These are phyloP conservation scores for Didymellaceae sp. DNA, from an alignment of 2,329 filamentous ascomycete genomes.

Conservation along the genomic window DNA sequence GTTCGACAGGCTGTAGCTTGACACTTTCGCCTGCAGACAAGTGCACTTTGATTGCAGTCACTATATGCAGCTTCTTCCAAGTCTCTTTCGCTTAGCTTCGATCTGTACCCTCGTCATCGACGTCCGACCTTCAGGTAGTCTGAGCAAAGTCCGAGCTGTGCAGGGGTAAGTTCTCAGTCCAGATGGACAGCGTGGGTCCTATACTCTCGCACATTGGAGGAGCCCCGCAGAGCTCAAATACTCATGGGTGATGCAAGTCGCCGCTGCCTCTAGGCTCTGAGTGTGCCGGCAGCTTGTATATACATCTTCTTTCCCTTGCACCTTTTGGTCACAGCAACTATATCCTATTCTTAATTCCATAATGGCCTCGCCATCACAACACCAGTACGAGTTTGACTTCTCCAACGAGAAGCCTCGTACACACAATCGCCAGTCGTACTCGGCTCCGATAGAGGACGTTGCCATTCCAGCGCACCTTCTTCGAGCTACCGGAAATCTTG, in stretches of 20 bases:
- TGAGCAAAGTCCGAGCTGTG: slow-evolving; percentile 2
- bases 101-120: slow-evolving; percentile 8
- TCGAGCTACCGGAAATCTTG: slow-evolving; percentile 23
- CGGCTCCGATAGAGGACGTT: slow-evolving; percentile 23
- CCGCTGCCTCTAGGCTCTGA: slow-evolving; percentile 4
- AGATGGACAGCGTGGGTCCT: slow-evolving; percentile 5
- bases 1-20: slow-evolving; percentile 3
- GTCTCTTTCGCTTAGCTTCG: slow-evolving; percentile 6
- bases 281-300: slow-evolving; percentile 5
- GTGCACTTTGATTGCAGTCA: background rate
- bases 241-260: slow-evolving; percentile 14
- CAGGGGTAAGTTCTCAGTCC: slow-evolving; percentile 1
- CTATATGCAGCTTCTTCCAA: background rate
- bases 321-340: background rate
- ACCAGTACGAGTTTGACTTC: background rate
- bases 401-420: slow-evolving; percentile 9
- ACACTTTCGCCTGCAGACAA: background rate
- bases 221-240: slow-evolving; percentile 15
- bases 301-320: slow-evolving; percentile 4
- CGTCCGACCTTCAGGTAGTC: background rate
- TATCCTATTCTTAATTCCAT: slow-evolving; percentile 10
- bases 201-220: slow-evolving; percentile 5
- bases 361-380: slow-evolving; percentile 1
- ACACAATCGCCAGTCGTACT: slow-evolving; percentile 12
- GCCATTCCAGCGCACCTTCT: slow-evolving; percentile 32